Base-by-base conservation (phyloP, 768 basidiomycete species). In the Hericium coralloides region DNA sequence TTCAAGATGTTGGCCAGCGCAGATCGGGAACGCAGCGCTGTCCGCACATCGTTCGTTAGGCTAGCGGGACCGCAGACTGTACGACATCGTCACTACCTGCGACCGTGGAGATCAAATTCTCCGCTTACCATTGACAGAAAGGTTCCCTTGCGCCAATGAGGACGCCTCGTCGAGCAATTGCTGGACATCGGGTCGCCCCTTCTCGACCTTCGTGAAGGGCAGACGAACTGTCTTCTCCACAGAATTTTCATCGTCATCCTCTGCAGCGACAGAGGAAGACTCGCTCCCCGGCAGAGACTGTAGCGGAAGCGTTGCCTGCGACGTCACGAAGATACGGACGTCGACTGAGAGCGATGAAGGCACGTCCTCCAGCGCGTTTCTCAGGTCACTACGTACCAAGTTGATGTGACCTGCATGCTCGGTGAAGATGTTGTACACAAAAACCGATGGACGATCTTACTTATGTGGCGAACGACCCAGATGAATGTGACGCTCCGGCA, bases 31-130 rank as follows among this genome's bases (percentile, higher is more conserved):
- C 75, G 69, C 53, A 83, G 53, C 1, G 75, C 75, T 0, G 59
- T 55, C 4, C 76, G 72, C 18, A 77, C 79, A 1, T 69, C 63
- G 31, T 67, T 61, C 0, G 74, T 66, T 12, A 82, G 58, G 3
- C 68, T 66, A 22, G 70, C 69, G 0, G 79, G 73, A 3, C 81
- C 81, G 51, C 81, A 83, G 0, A 81, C 81, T 83, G 17, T 12
- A 53, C n/a, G 36, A 50, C 15, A 18, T 57, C 20, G 36, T 53
- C 22, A 54, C 15, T 12, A 15, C n/a, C 17, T 36, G 31, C 15
- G 12, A 38, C 15, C 12, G 7, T 14, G 26, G 1, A 12, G 3
- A 20, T 14, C 47, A n/a, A 22, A 20, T 9, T 1, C 1, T 6
- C 31, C 31, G 12, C 74, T 8, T 56, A 80, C 81, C 80, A 31